Percentiles rank a stretch among this genome's conserved stretches.
phyloP scores from a whole-genome alignment of 768 basidiomycete species.

The Termitomyces titanicus region DNA sequence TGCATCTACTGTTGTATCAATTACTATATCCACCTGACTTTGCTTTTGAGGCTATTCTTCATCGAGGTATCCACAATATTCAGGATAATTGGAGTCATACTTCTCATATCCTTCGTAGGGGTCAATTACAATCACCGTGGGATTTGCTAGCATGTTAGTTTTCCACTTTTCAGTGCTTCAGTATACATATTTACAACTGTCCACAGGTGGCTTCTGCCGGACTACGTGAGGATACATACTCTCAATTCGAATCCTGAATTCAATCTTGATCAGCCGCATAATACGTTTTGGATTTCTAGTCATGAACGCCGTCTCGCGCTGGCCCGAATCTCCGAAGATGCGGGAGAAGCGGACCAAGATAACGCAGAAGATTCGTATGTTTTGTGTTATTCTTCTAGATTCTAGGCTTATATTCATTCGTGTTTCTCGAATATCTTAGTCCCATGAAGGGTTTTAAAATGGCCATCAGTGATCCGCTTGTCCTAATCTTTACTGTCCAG shows the following conservation, averaged over 20 bases:
- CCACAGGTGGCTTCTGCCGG: slow-evolving; percentile 52
- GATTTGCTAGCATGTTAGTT: slow-evolving; percentile 49
- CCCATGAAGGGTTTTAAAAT: slow-evolving; percentile 48
- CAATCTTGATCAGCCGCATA: slow-evolving; percentile 42
- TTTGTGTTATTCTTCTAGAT: neutral
- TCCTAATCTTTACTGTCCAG: slow-evolving; percentile 52
- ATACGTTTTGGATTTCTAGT: slow-evolving; percentile 55
- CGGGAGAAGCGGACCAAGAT: slow-evolving; percentile 64
- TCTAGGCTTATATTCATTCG: neutral
- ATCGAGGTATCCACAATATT: slow-evolving; percentile 44
- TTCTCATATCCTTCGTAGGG: slow-evolving; percentile 36
- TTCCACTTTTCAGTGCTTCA: neutral
- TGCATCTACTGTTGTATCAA: neutral
- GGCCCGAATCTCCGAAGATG: slow-evolving; percentile 63
- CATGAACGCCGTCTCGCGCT: slow-evolving; percentile 57
- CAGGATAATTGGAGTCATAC: neutral
- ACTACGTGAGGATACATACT: slow-evolving; percentile 40
- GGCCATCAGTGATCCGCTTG: slow-evolving; percentile 54
- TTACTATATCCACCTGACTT: neutral
- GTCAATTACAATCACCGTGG: slow-evolving; percentile 56
- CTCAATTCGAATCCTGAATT: neutral
- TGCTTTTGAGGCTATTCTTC: slow-evolving; percentile 55
- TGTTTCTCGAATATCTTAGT: slow-evolving; percentile 23
- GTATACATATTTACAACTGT: neutral
- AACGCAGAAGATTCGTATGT: slow-evolving; percentile 54